Conservation (phyloP, 1,284 basidiomycete genomes). For the Irpex lacteus region DNA sequence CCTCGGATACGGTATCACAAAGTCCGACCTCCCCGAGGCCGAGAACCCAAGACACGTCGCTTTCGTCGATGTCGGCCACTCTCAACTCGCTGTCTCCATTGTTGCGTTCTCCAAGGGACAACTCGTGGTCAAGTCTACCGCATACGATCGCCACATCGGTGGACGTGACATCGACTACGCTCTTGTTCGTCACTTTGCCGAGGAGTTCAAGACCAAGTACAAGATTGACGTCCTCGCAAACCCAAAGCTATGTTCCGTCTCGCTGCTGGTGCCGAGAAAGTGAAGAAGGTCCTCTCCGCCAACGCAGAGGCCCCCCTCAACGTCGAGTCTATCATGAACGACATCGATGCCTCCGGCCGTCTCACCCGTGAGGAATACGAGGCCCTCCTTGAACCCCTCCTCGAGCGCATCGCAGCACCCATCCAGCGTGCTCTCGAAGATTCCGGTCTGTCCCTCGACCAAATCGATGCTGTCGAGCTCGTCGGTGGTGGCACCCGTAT, state of each 20-base stretch:
- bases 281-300: slow-evolving; percentile 78
- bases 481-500: slow-evolving; percentile 70
- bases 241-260: slow-evolving; percentile 92
- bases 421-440: slow-evolving; percentile 55
- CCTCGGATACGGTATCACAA: slow-evolving; percentile 95
- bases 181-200: slow-evolving; percentile 82
- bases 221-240: slow-evolving; percentile 90
- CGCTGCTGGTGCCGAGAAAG: slow-evolving; percentile 70
- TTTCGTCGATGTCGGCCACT: slow-evolving; percentile 93
- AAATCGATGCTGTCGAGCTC: slow-evolving; percentile 67
- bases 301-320: slow-evolving; percentile 85
- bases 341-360: slow-evolving; percentile 69
- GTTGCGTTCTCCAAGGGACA: slow-evolving; percentile 92
- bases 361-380: slow-evolving; percentile 62
- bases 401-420: slow-evolving; percentile 53
- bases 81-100: slow-evolving; percentile 80
- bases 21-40: slow-evolving; percentile 84
- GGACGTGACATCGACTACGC: slow-evolving; percentile 92
- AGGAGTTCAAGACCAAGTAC: slow-evolving; percentile 91
- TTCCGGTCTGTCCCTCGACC: slow-evolving; percentile 55
- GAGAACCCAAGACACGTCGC: slow-evolving; percentile 84
- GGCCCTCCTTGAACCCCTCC: slow-evolving; percentile 49
- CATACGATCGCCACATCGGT: slow-evolving; percentile 88
- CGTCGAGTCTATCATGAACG: slow-evolving; percentile 93
- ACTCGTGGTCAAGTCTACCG: slow-evolving; percentile 80